Evolutionary conservation across 192 early-diverging fungal genomes (phyloP), one percentile per base, ranked within the genome.

Genomic region (Backusella tuberculispora): DNA sequence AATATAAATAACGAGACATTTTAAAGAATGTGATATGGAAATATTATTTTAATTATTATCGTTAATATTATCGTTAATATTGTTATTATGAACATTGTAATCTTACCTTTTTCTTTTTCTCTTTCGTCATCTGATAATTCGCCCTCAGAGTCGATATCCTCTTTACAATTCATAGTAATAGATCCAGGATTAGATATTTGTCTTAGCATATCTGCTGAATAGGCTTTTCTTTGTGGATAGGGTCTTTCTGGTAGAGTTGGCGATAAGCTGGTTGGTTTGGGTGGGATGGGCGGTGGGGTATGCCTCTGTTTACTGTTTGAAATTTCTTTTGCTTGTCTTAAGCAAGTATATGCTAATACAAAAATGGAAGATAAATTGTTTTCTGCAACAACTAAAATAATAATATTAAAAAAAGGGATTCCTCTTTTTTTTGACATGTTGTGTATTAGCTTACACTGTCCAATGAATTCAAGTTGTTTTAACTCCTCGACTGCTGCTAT

Each of bases 251-350:
- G 71, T 46, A 44, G 63, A 5, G 42, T 69, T 13, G 53, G 21
- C 0, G 68, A 69, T 29, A 69, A 17, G 37, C 14, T 42, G 1
- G 72, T 45, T 69, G 63, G 45, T 66, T 48, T 53, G 8, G 66
- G 17, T 9, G 77, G 44, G 47, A 46, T 37, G 29, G 68, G 38
- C 24, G 68, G 73, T 12, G 53, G 53, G 26, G 74, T 29, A 70
- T 77, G 84, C 17, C 78, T 76, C 74, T 74, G 42, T 75, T 83
- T 77, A 73, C 81, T 66, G 74, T 24, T 60, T n/a, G 81, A 80
- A 44, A 88, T 84, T 40, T 81, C 81, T 81, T 88, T 83, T 4
- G 81, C 85, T 70, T 80, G 79, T 21, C 56, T 66, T 17, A 88
- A 73, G 77, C 84, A 85, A 4, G 79, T 77, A 21, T 80, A 76